Base-by-base conservation (phyloP, 176 grass and related monocot species). In the Hsuehochloa calcarea region DNA sequence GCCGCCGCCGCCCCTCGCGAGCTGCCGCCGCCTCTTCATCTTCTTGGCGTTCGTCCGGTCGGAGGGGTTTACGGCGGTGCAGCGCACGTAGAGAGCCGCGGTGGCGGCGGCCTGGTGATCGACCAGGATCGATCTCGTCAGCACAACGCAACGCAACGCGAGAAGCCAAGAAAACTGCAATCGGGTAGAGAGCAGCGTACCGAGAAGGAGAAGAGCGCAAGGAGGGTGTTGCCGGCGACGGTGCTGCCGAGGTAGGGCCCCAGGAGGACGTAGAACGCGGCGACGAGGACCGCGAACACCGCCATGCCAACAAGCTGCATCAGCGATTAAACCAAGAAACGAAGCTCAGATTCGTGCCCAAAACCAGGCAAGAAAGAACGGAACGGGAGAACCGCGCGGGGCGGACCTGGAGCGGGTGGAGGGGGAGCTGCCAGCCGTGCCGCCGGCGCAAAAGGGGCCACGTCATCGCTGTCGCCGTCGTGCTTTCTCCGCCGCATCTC, bases 401-500 rank as follows among this genome's bases (percentile, higher is more conserved):
- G 34, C 34, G 64, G n/a, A 95, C 96, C 96, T 98, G 93, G 64
- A 99, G 91, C 6, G 89, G 93, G 85, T 99, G 96, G 61, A 96
- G 93, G 15, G 96, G 96, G 4, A 89, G 90, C 80, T 99, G 90
- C 93, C 96, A 99, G 16, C 96, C 93, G 69, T 99, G 96, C 34
- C 94, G 72, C 26, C 96, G 88, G 12, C 78, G 43, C 87, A 75
- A 89, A 6, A 20, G 71, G 6, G 72, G 71, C 71, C 72, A 81
- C 46, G 62, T 13, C 70, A 37, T 64, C 43, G 15, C 66, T 74
- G 66, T 14, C 72, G 41, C 44, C 44, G 44, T 46, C 44, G 31
- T 34, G 31, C 31, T 34, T 34, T 34, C 17, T 55, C 76, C 59
- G 59, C 52, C 40, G 35, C 59, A 29, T 16, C 2, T 29, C 76